Evolutionary conservation across 1,284 basidiomycete genomes (phyloP), one percentile per base, ranked within the genome.

Genomic region (Heliocybe sulcata): DNA sequence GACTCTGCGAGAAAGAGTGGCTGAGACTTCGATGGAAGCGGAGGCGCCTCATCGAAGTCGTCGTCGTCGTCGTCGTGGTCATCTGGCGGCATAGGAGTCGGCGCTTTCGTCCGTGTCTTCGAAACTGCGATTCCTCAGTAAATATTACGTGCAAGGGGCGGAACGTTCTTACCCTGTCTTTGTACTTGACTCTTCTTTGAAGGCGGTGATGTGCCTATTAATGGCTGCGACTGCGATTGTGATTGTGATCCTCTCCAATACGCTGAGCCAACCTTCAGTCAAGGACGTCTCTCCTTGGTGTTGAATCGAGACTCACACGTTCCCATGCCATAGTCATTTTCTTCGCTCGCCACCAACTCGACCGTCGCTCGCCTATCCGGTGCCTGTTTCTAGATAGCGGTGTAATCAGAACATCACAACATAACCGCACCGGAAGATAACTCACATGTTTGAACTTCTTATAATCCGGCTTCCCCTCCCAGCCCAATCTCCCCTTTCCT

Each of bases 361-460:
- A 90, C 67, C 9, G 71, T 72, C 6, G 69, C 59, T 29, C 70
- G 67, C 45, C 65, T 63, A 3, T 59, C 74, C 61, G 58, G 55
- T 19, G 58, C 54, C n/a, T 60, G 56, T 64, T 68, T 72, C 71
- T 77, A 38, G 1, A n/a, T 2, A 35, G 45, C 25, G 51, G 35
- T 49, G 45, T 38, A 55, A 49, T 25, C 19, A 20, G 19, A n/a
- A n/a, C 38, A 42, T 9, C 4, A 16, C 8, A 16, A 42, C 16
- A 31, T 42, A 42, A 8, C 38, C 6, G 6, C 4, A 8, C 16
- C 16, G 19, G n/a, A 53, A 11, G 10, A 54, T 33, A 1, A 64
- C 75, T 47, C 26, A 85, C 90, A 81, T 85, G 87, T 62, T 85
- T 91, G 66, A 94, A 94, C 70, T 90, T 94, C 68, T 94, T 94